Conservation (phyloP, 352 stramenopile genomes). For the Phytophthora constricta region DNA sequence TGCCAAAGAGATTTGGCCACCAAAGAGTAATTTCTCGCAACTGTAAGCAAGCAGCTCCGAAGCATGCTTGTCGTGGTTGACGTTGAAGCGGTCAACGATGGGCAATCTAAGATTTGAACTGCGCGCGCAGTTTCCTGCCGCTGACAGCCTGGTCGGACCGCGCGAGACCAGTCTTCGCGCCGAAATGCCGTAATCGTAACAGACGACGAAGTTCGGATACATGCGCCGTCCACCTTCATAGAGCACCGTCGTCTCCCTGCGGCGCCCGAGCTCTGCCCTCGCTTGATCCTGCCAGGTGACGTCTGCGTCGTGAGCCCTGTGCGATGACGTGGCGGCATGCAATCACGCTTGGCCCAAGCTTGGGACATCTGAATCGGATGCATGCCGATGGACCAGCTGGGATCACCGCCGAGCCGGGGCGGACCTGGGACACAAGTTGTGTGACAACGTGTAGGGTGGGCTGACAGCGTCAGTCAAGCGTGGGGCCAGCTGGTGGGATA, state of each 20-base stretch:
- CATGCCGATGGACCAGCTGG: conserved; percentile 19
- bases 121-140: not conserved
- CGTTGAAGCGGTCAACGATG: not conserved
- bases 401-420: conserved; percentile 13
- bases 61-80: not conserved
- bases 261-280: conserved; percentile 8
- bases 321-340: too few species aligned
- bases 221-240: not conserved
- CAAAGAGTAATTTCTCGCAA: too few species aligned
- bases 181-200: not conserved
- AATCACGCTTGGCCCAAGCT: too few species aligned
- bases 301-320: too few species aligned
- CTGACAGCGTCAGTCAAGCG: conserved; percentile 33
- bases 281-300: conserved; percentile 21
- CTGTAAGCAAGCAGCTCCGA: not conserved
- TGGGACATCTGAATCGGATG: conserved; percentile 16
- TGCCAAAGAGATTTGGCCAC: too few species aligned
- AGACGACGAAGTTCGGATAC: not conserved
- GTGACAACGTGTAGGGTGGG: not conserved
- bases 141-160: not conserved
- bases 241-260: not conserved
- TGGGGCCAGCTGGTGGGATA: conserved; percentile 13
- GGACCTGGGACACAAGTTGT: conserved; percentile 19
- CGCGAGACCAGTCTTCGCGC: not conserved
- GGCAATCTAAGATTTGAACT: not conserved